phyloP scores from a whole-genome alignment of 768 basidiomycete species.

The Pseudohyphozyma bogoriensis region DNA sequence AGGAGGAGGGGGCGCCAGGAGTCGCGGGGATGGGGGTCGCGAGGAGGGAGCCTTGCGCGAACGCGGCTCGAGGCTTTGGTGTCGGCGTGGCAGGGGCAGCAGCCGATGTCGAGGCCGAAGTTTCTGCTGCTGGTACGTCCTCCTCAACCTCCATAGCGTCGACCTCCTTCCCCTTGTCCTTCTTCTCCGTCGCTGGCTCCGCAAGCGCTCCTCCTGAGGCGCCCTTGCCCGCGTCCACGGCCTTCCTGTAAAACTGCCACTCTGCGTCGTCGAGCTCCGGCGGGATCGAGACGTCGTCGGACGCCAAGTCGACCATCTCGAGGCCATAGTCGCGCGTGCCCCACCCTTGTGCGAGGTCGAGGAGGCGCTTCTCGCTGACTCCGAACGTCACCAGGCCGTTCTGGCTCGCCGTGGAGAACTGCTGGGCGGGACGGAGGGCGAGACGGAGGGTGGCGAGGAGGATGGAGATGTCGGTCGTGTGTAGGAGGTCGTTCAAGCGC shows the following conservation, averaged over 20 bases:
- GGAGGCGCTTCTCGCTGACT: constrained; percentile 68
- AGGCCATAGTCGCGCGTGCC: constrained; percentile 64
- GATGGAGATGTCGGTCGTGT: constrained; percentile 79
- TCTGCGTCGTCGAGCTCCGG: constrained; percentile 32
- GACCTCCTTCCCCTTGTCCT: constrained; percentile 22
- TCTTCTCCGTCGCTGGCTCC: constrained; percentile 7
- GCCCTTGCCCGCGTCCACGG: neutral
- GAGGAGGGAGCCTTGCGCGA: constrained; percentile 3
- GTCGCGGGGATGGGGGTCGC: constrained; percentile 30
- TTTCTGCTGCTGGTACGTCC: neutral
- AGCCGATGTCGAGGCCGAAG: constrained; percentile 3
- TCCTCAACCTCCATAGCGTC: constrained; percentile 24
- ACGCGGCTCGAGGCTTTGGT: constrained; percentile 14
- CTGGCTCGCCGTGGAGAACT: constrained; percentile 80
- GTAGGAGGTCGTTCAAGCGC: constrained; percentile 81
- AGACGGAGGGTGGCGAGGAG: constrained; percentile 72
- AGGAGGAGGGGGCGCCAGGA: constrained; percentile 33
- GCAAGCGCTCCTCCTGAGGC: no score
- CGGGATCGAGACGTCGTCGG: constrained; percentile 36
- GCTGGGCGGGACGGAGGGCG: constrained; percentile 83
- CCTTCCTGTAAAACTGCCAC: constrained; percentile 36
- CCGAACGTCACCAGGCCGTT: constrained; percentile 47
- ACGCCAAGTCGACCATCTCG: constrained; percentile 60
- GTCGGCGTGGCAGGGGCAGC: constrained; percentile 18
- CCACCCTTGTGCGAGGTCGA: constrained; percentile 76